Percentiles rank a stretch among this genome's conserved stretches.
phyloP scores from a whole-genome alignment of 306 rosid genomes.

The Rubus idaeus region DNA sequence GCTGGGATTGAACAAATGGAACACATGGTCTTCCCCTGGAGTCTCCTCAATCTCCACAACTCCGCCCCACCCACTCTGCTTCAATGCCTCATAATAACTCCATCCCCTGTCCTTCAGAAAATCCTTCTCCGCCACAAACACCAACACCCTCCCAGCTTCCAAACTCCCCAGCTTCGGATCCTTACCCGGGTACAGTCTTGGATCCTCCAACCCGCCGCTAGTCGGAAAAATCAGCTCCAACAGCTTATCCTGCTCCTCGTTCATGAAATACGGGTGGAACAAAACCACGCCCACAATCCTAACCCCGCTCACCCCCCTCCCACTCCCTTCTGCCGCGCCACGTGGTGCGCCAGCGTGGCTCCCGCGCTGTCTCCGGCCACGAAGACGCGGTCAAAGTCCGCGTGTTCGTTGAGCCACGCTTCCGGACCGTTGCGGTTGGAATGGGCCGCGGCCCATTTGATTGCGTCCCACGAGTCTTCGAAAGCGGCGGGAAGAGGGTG shows the following conservation, averaged over 20 bases:
- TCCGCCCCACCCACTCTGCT: constrained; percentile 36
- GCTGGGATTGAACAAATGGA: constrained; percentile 27
- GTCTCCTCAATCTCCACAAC: constrained; percentile 28
- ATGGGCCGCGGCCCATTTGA: constrained; percentile 29
- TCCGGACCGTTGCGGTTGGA: constrained; percentile 19
- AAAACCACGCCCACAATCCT: constrained; percentile 23
- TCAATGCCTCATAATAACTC: constrained; percentile 21
- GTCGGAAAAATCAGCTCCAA: constrained; percentile 29
- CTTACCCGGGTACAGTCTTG: constrained; percentile 26
- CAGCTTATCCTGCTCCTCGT: constrained; percentile 20
- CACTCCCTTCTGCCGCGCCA: constrained; percentile 15
- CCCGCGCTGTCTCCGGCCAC: constrained; percentile 40
- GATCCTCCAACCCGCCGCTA: constrained; percentile 29
- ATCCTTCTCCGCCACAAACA: constrained; percentile 35
- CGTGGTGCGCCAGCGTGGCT: constrained; percentile 23
- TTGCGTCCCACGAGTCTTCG: constrained; percentile 32
- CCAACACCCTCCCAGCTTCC: constrained; percentile 22
- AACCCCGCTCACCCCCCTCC: not conserved
- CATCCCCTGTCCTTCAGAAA: constrained; percentile 24
- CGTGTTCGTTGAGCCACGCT: constrained; percentile 28
- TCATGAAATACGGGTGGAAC: constrained; percentile 31
- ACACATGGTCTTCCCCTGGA: constrained; percentile 29
- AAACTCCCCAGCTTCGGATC: constrained; percentile 34
- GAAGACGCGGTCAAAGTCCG: constrained; percentile 20
- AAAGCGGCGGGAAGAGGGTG: constrained; percentile 35